A percentile compares a stretch with the other conserved stretches of the same genome.
phyloP scores from a whole-genome alignment of 768 basidiomycete genomes.

The Fomitopsis pulvina region DNA sequence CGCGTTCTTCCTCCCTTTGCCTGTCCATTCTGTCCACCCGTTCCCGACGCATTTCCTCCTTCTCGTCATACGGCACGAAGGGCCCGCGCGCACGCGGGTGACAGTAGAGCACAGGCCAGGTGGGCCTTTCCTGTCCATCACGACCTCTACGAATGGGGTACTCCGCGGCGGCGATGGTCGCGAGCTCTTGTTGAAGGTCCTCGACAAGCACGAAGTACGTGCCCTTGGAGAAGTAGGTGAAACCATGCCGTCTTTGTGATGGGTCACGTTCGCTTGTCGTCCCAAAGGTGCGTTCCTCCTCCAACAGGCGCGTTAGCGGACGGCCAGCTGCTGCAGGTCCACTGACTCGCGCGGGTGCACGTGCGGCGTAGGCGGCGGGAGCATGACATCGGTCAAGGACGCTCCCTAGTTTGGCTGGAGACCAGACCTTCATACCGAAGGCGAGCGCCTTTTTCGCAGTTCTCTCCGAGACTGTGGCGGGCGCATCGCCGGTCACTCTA shows the following conservation, averaged over 20 bases:
- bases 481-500: constrained; percentile 27
- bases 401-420: constrained; percentile 58
- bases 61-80: constrained; percentile 70
- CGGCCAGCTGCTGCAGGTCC: constrained; percentile 29
- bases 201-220: constrained; percentile 87
- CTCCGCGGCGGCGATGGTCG: constrained; percentile 81
- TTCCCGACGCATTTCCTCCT: constrained; percentile 63
- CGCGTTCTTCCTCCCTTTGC: constrained; percentile 34
- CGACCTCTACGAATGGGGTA: constrained; percentile 53
- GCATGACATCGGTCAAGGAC: constrained; percentile 62
- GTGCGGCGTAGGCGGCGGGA: constrained; percentile 21
- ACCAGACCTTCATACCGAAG: constrained; percentile 87
- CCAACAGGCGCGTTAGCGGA: constrained; percentile 55
- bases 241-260: constrained; percentile 80
- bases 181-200: constrained; percentile 76
- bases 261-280: constrained; percentile 84
- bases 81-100: constrained; percentile 70
- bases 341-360: constrained; percentile 23
- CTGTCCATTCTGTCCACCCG: constrained; percentile 31
- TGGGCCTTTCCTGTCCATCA: constrained; percentile 45
- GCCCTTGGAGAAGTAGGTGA: constrained; percentile 73
- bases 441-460: constrained; percentile 60
- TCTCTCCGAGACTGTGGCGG: constrained; percentile 27
- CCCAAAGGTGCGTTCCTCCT: constrained; percentile 82
- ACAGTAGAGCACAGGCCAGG: constrained; percentile 83